These are phyloP conservation scores for Drechslerella dactyloides DNA, from an alignment of 2,329 filamentous ascomycete genomes.

Conservation along the genomic window DNA sequence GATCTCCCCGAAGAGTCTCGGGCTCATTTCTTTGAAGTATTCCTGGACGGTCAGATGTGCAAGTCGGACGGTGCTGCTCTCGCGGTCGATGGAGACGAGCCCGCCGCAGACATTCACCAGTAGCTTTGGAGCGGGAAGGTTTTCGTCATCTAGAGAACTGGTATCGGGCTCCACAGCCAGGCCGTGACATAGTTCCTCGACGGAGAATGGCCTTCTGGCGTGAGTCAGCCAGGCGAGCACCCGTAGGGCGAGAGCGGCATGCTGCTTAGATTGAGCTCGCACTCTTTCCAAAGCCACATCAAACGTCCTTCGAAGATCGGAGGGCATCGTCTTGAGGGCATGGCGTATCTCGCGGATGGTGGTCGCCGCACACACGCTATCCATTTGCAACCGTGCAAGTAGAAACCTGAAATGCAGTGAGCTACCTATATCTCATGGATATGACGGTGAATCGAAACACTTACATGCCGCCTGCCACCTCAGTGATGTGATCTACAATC, in stretches of 20 bases:
- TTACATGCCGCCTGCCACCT: slow-evolving; percentile 35
- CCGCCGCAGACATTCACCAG: slow-evolving; percentile 41
- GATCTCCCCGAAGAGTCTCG: slow-evolving; percentile 18
- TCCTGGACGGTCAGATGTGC: slow-evolving; percentile 32
- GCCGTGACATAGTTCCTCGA: slow-evolving; percentile 29
- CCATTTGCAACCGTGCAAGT: slow-evolving; percentile 32
- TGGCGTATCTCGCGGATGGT: slow-evolving; percentile 32
- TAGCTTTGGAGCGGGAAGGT: slow-evolving; percentile 30
- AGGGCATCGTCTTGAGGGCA: slow-evolving; percentile 39
- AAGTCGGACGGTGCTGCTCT: slow-evolving; percentile 26
- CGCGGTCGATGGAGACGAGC: slow-evolving; percentile 28
- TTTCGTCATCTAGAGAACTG: slow-evolving; percentile 22
- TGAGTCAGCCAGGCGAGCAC: slow-evolving; percentile 35
- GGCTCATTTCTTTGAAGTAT: slow-evolving; percentile 30
- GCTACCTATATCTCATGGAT: background rate
- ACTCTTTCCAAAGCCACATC: slow-evolving; percentile 30
- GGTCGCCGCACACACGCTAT: slow-evolving; percentile 29
- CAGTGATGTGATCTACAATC: slow-evolving; percentile 36
- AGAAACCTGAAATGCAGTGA: slow-evolving; percentile 16
- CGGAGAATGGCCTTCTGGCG: slow-evolving; percentile 18
- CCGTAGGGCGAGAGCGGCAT: slow-evolving; percentile 26
- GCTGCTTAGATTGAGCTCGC: slow-evolving; percentile 29
- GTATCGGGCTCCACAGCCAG: slow-evolving; percentile 34
- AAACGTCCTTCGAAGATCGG: slow-evolving; percentile 38
- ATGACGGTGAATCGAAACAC: background rate